Conservation (phyloP, 116 monocot genomes). For the Papilionanthe hybrid region DNA sequence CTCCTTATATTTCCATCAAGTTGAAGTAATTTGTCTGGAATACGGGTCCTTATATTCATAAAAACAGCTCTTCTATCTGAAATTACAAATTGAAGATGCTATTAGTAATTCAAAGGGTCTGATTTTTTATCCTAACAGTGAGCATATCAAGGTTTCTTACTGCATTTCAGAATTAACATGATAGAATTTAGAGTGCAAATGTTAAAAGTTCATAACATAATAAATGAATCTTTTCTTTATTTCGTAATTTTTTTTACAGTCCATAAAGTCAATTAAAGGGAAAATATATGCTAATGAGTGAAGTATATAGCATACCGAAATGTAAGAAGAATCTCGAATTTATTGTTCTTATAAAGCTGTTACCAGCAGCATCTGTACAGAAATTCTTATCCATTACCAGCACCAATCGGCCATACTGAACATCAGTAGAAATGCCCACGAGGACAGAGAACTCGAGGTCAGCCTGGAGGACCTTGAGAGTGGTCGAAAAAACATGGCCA, state of each 20-base stretch:
- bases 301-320: conserved; percentile 61
- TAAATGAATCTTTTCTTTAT: not conserved
- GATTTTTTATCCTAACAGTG: not conserved
- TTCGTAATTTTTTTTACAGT: not conserved
- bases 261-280: not conserved
- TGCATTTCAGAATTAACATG: not conserved
- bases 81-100: conserved; percentile 12
- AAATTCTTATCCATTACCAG: conserved; percentile 80
- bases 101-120: not conserved
- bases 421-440: conserved; percentile 42
- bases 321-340: conserved; percentile 79
- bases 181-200: not conserved
- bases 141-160: not conserved
- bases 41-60: conserved; percentile 45
- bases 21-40: conserved; percentile 53
- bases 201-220: not conserved
- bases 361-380: conserved; percentile 83
- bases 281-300: conserved; percentile 1
- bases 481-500: conserved; percentile 58
- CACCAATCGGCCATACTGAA: conserved; percentile 66
- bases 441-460: conserved; percentile 56
- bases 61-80: conserved; percentile 76
- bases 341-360: conserved; percentile 75
- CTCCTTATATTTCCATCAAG: conserved; percentile 62
- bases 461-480: conserved; percentile 64